Conservation (phyloP, 192 early-diverging fungal species). For the Coemansia sp. region DNA sequence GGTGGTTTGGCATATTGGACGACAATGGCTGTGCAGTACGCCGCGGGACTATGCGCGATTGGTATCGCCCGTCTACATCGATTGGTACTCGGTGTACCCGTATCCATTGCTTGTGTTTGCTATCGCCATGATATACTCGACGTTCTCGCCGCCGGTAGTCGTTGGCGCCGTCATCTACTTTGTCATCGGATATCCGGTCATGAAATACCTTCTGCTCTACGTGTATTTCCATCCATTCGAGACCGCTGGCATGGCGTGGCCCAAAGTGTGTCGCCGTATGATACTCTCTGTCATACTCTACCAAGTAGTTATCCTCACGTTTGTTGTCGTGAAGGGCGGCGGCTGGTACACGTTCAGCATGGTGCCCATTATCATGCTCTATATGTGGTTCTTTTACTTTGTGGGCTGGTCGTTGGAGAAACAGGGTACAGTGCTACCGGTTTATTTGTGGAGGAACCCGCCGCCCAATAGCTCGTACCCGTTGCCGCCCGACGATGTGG, state of each 20-base stretch:
- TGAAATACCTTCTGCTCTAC: slow-evolving; percentile 79
- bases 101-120: slow-evolving; percentile 73
- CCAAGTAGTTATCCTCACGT: slow-evolving; percentile 65
- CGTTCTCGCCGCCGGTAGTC: slow-evolving; percentile 73
- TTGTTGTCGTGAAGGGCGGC: slow-evolving; percentile 55
- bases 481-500: slow-evolving; percentile 23
- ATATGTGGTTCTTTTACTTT: slow-evolving; percentile 47
- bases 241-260: slow-evolving; percentile 72
- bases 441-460: slow-evolving; percentile 52
- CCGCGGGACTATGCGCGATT: slow-evolving; percentile 80
- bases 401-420: slow-evolving; percentile 46
- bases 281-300: slow-evolving; percentile 68
- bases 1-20: slow-evolving; percentile 61
- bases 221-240: slow-evolving; percentile 80
- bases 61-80: slow-evolving; percentile 68
- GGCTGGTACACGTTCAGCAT: slow-evolving; percentile 52
- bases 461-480: slow-evolving; percentile 50
- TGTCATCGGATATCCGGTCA: slow-evolving; percentile 64
- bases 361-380: slow-evolving; percentile 39
- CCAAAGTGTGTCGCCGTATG: slow-evolving; percentile 70
- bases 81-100: slow-evolving; percentile 73
- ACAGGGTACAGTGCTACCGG: slow-evolving; percentile 41
- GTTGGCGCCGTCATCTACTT: slow-evolving; percentile 72
- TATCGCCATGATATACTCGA: slow-evolving; percentile 76
- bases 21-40: slow-evolving; percentile 68